A percentile compares a stretch with the other conserved stretches of the same genome.
Evolutionary conservation across 2,329 filamentous ascomycete genomes (phyloP).

Genomic region (Decorospora gaudefroyi): DNA sequence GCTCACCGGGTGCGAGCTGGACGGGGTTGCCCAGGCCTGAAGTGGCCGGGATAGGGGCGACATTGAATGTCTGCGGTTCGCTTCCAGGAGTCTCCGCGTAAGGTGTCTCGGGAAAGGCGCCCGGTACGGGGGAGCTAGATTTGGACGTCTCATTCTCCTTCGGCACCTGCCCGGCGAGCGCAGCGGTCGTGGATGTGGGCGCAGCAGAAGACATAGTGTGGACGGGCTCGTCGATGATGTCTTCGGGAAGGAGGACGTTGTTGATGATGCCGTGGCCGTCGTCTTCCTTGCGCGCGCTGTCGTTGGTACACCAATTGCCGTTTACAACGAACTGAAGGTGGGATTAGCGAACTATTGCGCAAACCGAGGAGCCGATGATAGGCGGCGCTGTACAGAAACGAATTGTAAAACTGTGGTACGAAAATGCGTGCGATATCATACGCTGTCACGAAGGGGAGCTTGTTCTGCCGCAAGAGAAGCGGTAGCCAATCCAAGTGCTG

Average conservation of each 20-base stretch:
- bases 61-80: constrained; percentile 54
- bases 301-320: constrained; percentile 84
- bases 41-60: constrained; percentile 64
- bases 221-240: constrained; percentile 62
- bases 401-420: too few species aligned
- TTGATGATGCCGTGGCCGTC: constrained; percentile 86
- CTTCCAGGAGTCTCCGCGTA: constrained; percentile 58
- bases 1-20: constrained; percentile 75
- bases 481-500: too few species aligned
- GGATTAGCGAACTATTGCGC: constrained; percentile 27
- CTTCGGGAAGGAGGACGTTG: constrained; percentile 81
- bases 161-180: constrained; percentile 68
- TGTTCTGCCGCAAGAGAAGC: too few species aligned
- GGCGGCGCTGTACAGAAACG: constrained; percentile 8
- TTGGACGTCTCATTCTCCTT: constrained; percentile 54
- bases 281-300: constrained; percentile 76
- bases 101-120: constrained; percentile 75
- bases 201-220: constrained; percentile 68
- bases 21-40: constrained; percentile 74
- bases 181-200: constrained; percentile 72
- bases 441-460: too few species aligned
- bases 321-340: constrained; percentile 84
- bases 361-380: constrained; percentile 1
- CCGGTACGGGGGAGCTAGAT: constrained; percentile 56
- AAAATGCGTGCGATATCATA: too few species aligned